phyloP scores from a whole-genome alignment of 2,329 filamentous ascomycete genomes.

The Pyricularia pennisetigena region DNA sequence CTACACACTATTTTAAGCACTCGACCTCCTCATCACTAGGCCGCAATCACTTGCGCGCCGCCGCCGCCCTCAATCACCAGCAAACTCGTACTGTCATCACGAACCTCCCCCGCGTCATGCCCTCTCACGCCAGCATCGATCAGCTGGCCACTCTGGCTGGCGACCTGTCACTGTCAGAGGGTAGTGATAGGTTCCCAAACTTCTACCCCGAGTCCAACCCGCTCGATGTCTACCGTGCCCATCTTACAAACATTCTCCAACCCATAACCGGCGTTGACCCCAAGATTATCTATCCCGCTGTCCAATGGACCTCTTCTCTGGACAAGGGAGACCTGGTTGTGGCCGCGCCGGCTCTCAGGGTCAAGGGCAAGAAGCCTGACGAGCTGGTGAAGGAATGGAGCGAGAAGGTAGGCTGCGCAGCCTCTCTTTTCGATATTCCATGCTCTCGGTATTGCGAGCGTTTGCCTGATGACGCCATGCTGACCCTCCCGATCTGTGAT shows the following conservation, averaged over 20 bases:
- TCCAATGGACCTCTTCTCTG: slow-evolving; percentile 69
- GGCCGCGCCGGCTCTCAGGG: slow-evolving; percentile 67
- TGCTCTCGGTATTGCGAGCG: neutral
- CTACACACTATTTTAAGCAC: no score
- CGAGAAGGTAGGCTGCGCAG: slow-evolving; percentile 35
- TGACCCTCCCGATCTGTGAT: slow-evolving; percentile 1
- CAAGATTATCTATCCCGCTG: slow-evolving; percentile 60
- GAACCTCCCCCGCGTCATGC: slow-evolving; percentile 6
- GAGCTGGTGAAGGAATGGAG: slow-evolving; percentile 53
- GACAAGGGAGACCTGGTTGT: slow-evolving; percentile 78
- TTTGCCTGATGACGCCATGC: neutral
- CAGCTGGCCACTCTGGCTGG: slow-evolving; percentile 23
- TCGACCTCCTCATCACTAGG: neutral
- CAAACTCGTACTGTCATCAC: neutral
- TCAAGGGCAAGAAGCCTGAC: slow-evolving; percentile 61
- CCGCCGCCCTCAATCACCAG: neutral
- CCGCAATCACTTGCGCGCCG: neutral
- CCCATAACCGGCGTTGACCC: slow-evolving; percentile 61
- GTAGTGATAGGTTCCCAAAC: slow-evolving; percentile 37
- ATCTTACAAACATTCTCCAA: slow-evolving; percentile 60
- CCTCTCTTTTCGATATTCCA: neutral
- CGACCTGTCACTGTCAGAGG: slow-evolving; percentile 23
- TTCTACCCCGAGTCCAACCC: slow-evolving; percentile 63
- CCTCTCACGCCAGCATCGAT: slow-evolving; percentile 16
- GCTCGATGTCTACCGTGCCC: slow-evolving; percentile 69